Percentiles rank a stretch among this genome's conserved stretches.
Evolutionary conservation across 202 grass and related monocot genomes (phyloP).

Genomic region (Panicum hallii): DNA sequence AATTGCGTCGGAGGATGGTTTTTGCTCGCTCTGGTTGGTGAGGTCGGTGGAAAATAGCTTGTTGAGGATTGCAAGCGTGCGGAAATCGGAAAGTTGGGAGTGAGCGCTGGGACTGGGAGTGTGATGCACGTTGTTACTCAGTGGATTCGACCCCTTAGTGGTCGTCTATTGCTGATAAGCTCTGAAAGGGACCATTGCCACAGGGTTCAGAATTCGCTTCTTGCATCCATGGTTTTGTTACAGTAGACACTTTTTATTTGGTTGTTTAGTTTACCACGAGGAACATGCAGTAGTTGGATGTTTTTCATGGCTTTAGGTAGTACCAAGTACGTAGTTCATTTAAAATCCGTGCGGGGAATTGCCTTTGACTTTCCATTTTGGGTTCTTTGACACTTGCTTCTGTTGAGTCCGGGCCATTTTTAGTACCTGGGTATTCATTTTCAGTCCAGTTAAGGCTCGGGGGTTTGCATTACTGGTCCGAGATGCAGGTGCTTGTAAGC

Average conservation of each 20-base stretch:
- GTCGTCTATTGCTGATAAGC: neutral
- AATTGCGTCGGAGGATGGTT: slow-evolving; percentile 13
- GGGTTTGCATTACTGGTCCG: neutral
- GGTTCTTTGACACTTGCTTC: neutral
- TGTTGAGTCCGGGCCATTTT: neutral
- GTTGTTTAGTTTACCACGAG: neutral
- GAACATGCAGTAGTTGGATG: neutral
- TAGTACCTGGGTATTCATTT: slow-evolving; percentile 11
- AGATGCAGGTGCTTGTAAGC: neutral
- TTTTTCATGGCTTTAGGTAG: slow-evolving; percentile 5
- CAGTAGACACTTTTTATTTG: neutral
- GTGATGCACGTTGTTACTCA: too few species aligned
- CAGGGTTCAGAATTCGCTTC: neutral
- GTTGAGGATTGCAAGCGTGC: too few species aligned
- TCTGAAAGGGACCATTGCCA: neutral
- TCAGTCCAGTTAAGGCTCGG: neutral
- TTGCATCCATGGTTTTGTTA: neutral
- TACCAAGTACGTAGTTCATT: neutral
- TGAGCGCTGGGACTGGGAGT: too few species aligned
- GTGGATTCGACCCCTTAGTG: too few species aligned
- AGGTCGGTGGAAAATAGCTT: too few species aligned
- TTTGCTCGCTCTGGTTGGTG: neutral
- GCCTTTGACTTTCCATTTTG: neutral
- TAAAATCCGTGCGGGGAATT: neutral
- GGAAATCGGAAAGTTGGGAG: too few species aligned